Evolutionary conservation across 805 yeast genomes (phyloP).

Genomic region (Yarrowia sp.): DNA sequence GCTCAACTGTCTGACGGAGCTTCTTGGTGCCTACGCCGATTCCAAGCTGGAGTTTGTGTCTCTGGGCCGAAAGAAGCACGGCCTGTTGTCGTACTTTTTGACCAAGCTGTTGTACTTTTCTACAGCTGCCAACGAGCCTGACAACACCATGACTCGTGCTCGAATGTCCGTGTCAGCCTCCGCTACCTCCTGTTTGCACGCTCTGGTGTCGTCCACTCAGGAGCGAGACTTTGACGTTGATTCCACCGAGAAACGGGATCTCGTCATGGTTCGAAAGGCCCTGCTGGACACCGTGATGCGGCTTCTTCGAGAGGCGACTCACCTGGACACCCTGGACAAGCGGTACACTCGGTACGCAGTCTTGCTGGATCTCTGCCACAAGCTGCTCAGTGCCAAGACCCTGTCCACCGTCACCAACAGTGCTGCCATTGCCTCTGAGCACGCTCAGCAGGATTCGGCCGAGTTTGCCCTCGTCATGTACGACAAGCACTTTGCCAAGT

Average conservation of each 20-base stretch:
- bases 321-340: conserved; percentile 52
- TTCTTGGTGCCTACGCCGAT: conserved; percentile 77
- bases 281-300: conserved; percentile 72
- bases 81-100: conserved; percentile 76
- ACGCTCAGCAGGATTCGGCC: conserved; percentile 58
- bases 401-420: conserved; percentile 41
- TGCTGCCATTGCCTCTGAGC: conserved; percentile 33
- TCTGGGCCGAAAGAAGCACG: conserved; percentile 50
- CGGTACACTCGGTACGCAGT: conserved; percentile 65
- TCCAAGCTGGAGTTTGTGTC: conserved; percentile 67
- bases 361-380: conserved; percentile 56
- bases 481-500: conserved; percentile 61
- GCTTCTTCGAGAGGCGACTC: conserved; percentile 52
- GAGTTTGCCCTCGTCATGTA: conserved; percentile 69
- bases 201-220: conserved; percentile 66
- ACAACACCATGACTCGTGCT: conserved; percentile 50
- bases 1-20: conserved; percentile 70
- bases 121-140: conserved; percentile 48
- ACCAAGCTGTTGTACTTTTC: conserved; percentile 73
- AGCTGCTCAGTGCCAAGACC: conserved; percentile 47
- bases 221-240: conserved; percentile 51
- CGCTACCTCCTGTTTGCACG: conserved; percentile 66
- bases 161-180: conserved; percentile 61
- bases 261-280: conserved; percentile 75
- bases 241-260: conserved; percentile 52